These are phyloP conservation scores for Kurtzmaniella quercitrusa DNA, from an alignment of 1,139 yeast species.

Conservation along the genomic window DNA sequence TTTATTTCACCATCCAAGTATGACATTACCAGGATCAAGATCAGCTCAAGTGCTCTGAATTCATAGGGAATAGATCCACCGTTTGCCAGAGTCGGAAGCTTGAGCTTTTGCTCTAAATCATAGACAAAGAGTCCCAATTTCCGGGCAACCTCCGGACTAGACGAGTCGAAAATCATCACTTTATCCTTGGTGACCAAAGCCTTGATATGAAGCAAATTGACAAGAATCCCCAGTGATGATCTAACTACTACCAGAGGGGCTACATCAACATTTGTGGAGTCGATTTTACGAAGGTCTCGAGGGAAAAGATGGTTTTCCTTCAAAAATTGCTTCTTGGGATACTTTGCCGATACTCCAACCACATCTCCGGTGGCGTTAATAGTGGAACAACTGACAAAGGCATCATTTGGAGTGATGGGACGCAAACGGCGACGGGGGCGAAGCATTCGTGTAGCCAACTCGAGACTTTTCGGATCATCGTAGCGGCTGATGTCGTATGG, in stretches of 20 bases:
- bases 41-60: constrained; percentile 84
- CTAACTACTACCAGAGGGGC: constrained; percentile 85
- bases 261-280: constrained; percentile 82
- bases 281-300: constrained; percentile 81
- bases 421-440: constrained; percentile 11
- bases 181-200: constrained; percentile 79
- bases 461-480: constrained; percentile 3
- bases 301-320: constrained; percentile 75
- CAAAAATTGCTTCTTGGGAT: constrained; percentile 71
- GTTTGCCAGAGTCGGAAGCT: constrained; percentile 29
- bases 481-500: constrained; percentile 1
- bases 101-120: constrained; percentile 78
- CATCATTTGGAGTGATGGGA: constrained; percentile 57
- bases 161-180: constrained; percentile 78
- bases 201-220: constrained; percentile 79
- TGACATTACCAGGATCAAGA: constrained; percentile 78
- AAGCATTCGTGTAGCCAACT: constrained; percentile 2
- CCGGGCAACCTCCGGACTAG: constrained; percentile 49
- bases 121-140: constrained; percentile 79
- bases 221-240: constrained; percentile 64
- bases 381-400: constrained; percentile 62
- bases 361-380: constrained; percentile 73
- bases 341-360: constrained; percentile 69
- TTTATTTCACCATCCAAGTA: constrained; percentile 83
- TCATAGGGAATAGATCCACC: constrained; percentile 53